Base-by-base conservation (phyloP, 257 asterid genomes). In the Gynochthodes officinalis region DNA sequence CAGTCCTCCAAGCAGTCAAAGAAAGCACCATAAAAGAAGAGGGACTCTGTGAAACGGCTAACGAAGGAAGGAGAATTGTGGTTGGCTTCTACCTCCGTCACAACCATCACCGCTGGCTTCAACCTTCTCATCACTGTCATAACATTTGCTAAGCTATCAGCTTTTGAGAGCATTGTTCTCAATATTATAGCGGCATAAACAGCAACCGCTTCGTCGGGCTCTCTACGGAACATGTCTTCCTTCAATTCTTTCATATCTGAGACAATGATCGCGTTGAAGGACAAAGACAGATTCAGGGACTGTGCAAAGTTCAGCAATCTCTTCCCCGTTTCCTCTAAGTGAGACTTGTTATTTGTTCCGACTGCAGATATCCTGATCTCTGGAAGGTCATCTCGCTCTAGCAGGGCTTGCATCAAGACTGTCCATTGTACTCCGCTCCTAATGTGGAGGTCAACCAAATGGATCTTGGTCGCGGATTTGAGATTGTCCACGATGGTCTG, bases 381-480 rank as follows among this genome's bases (percentile, higher is more conserved):
- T 1, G 74, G 78, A 60, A 63, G 37, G 19, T 71, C 67, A 5
- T 78, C 72, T 12, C 46, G 71, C 54, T 86, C 88, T 4, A 77
- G 63, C 7, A 88, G 84, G 74, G 92, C 94, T 69, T 88, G 92
- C 86, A 89, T 84, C 75, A 89, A 27, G 40, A 85, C 82, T 0
- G 85, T 88, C 89, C 94, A 89, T 0, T 85, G 90, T 4, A 88
- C 66, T 21, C 96, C 96, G 43, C 92, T 86, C 78, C 94, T 78
- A 72, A 89, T 81, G 59, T 88, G 88, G 27, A 89, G 86, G 81
- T 89, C 96, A 30, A 89, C 73, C 73, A 89, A 25, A 60, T 89
- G 96, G 80, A 89, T 80, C 71, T 81, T 86, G 18, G 60, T 39
- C 25, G 81, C 76, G 0, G 66, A 72, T 30, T 64, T 71, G 35